Base-by-base conservation (phyloP, 345 rosid species). In the Xanthoceras sorbifolium region DNA sequence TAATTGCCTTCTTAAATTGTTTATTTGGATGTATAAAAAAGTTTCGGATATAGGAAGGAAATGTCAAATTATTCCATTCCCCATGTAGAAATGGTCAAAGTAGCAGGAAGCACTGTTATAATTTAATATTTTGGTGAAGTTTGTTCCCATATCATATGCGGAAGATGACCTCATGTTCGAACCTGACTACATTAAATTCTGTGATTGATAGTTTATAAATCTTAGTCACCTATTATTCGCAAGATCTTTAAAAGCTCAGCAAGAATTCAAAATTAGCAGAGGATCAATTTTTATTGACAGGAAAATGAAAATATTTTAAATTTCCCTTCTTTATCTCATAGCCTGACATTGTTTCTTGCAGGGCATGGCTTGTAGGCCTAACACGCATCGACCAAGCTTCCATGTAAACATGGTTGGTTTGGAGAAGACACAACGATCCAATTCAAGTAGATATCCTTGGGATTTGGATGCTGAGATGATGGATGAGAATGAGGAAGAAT, bases 281-380 rank as follows among this genome's bases (percentile, higher is more conserved):
- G 52, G 52, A 15, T 46, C 18, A 54, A 54, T n/a, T 20, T 20
- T 18, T 34, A 46, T 25, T 29, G 71, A 42, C 71, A 10, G 28
- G 70, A 44, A 67, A n/a, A 55, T 31, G 48, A 55, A 55, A 55
- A 32, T 6, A 22, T 60, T 52, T 46, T 9, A 25, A 46, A 32
- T 46, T 34, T 48, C 62, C 32, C 18, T 9, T 8, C 32, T 1
- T 34, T 52, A 59, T 67, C 54, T 52, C 54, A 32, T 48, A 64
- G 38, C 48, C 69, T 63, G 40, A 71, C 48, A 68, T 34, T 26
- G 64, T 40, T 72, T 2, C 5, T 69, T 86, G 80, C 87, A 95
- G 98, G 97, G 98, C 76, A 91, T 96, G 98, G 94, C 91, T 2
- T 93, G 98, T 79, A 84, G 97, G 85, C 98, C 98, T n/a, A 92